Evolutionary conservation across 768 basidiomycete genomes (phyloP).

Genomic region (Mrakia gelida): DNA sequence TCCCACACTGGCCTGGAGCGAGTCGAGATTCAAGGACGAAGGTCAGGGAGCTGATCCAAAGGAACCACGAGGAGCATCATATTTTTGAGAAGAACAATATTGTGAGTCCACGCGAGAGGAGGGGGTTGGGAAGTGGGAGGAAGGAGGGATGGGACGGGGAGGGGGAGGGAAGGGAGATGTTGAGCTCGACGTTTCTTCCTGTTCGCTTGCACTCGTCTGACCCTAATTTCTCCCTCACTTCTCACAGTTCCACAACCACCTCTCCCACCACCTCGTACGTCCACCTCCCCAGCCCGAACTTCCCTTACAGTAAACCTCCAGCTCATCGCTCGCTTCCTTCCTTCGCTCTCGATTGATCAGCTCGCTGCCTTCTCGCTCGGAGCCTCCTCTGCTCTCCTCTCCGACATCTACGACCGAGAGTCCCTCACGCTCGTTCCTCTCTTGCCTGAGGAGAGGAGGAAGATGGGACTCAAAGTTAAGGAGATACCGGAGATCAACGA

Average conservation of each 20-base stretch:
- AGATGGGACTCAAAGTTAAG: neutral
- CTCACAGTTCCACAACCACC: conserved; percentile 19
- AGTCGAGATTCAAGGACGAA: neutral
- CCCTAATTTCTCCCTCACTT: neutral
- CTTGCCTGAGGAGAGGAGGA: conserved; percentile 6
- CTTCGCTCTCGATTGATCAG: neutral
- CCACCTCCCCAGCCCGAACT: neutral
- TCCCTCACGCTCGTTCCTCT: conserved; percentile 15
- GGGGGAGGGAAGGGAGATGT: neutral
- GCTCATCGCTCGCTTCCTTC: neutral
- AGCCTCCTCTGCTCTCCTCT: conserved; percentile 7
- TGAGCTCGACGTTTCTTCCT: neutral
- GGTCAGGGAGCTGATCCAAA: neutral
- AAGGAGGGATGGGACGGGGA: neutral
- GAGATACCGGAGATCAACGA: conserved; percentile 20
- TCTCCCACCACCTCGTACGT: conserved; percentile 3
- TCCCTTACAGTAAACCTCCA: neutral
- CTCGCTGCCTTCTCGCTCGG: conserved; percentile 22
- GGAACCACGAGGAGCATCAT: neutral
- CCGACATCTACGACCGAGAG: conserved; percentile 9
- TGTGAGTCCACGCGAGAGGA: neutral
- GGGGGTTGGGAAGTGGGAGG: neutral
- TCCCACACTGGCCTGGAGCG: conserved; percentile 5
- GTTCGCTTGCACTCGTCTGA: neutral
- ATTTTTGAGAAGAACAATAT: conserved; percentile 17